A percentile compares a stretch with the other conserved stretches of the same genome.
Conservation (phyloP, 163 green algal species). For the Smithsoniella earleae region DNA sequence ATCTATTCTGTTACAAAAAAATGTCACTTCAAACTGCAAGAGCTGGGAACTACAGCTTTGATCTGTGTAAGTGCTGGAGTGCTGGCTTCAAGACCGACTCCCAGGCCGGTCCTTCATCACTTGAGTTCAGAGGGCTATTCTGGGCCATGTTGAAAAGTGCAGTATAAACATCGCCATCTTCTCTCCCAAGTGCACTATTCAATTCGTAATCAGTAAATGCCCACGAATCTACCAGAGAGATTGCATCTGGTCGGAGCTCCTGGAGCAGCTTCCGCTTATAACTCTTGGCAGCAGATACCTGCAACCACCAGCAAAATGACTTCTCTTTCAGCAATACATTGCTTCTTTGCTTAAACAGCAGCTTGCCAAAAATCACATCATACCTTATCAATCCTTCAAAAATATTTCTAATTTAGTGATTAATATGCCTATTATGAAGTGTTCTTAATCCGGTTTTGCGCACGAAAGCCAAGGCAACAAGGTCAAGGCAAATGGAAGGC, state of each 20-base stretch:
- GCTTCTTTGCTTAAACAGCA: too few relatives aligned
- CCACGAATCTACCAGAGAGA: slow-evolving; percentile 79
- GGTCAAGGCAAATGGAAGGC: too few relatives aligned
- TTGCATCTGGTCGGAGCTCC: slow-evolving; percentile 69
- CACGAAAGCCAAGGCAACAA: too few relatives aligned
- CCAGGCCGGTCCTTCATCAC: slow-evolving; percentile 70
- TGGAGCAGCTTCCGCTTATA: slow-evolving; percentile 46
- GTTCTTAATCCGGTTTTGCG: too few relatives aligned
- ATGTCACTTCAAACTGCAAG: too few relatives aligned
- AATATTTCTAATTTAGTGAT: too few relatives aligned
- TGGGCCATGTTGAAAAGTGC: slow-evolving; percentile 63
- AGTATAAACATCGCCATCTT: slow-evolving; percentile 77
- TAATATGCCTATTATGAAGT: too few relatives aligned
- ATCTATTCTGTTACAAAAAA: too few relatives aligned
- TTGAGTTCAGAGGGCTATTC: slow-evolving; percentile 68
- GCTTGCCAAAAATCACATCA: too few relatives aligned
- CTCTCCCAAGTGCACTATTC: slow-evolving; percentile 63
- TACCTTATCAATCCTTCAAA: too few relatives aligned
- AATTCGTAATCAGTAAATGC: slow-evolving; percentile 73
- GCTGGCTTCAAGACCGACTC: slow-evolving; percentile 58
- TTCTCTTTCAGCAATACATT: too few relatives aligned
- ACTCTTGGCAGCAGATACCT: background rate
- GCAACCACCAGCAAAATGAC: background rate
- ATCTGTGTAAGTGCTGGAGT: slow-evolving; percentile 33
- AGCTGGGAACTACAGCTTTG: slow-evolving; percentile 29